Percentiles rank a stretch among this genome's conserved stretches.
Conservation (phyloP, 2,329 filamentous ascomycete genomes). For the Colletotrichum tanaceti region DNA sequence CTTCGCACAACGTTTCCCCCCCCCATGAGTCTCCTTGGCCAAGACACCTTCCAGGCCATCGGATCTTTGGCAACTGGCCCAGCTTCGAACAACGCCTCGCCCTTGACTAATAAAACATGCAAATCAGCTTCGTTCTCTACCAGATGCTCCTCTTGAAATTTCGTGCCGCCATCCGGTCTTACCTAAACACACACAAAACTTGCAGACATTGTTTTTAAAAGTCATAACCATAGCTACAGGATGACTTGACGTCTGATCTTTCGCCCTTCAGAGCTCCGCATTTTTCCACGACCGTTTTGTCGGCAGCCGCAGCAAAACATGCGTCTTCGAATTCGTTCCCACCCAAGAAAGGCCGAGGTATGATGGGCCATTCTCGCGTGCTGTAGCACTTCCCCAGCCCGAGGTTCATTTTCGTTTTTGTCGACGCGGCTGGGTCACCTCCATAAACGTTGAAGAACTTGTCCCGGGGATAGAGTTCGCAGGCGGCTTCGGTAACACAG, state of each 20-base stretch:
- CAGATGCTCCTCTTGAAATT: too few species aligned
- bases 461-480: conserved; percentile 4
- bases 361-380: conserved; percentile 14
- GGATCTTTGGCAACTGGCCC: too few species aligned
- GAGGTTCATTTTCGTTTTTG: conserved; percentile 20
- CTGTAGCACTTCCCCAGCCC: conserved; percentile 3
- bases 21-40: too few species aligned
- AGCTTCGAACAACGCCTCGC: too few species aligned
- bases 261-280: too few species aligned
- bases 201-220: neutral
- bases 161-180: neutral
- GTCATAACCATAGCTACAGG: neutral
- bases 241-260: conserved; percentile 4
- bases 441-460: conserved; percentile 17
- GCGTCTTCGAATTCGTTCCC: conserved; percentile 16
- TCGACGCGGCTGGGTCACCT: conserved; percentile 2
- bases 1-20: too few species aligned
- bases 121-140: too few species aligned
- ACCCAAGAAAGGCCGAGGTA: conserved; percentile 18
- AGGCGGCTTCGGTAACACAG: conserved; percentile 21
- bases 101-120: too few species aligned
- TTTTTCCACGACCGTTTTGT: too few species aligned
- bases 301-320: neutral
- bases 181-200: too few species aligned
- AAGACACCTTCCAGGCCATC: too few species aligned